These are phyloP conservation scores for Dendryphion nanum DNA, from an alignment of 2,329 filamentous ascomycete genomes.

Conservation along the genomic window DNA sequence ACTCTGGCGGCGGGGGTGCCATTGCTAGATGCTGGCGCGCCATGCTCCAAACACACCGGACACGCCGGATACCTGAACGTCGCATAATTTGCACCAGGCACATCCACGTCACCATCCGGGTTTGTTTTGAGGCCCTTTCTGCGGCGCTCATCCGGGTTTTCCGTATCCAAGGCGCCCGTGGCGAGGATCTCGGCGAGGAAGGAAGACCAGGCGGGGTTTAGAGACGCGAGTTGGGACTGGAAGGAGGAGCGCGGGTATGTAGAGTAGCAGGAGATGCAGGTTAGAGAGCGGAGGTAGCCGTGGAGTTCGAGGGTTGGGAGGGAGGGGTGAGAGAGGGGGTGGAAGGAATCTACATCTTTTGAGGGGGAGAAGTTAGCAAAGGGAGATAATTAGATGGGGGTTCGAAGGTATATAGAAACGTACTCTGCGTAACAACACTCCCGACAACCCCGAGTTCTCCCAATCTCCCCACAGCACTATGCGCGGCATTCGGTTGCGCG, in stretches of 20 bases:
- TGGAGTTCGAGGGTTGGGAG: conserved; percentile 82
- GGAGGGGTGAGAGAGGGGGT: conserved; percentile 71
- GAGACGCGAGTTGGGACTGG: conserved; percentile 68
- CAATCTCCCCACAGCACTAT: conserved; percentile 73
- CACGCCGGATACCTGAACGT: conserved; percentile 92
- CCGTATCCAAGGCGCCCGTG: conserved; percentile 73
- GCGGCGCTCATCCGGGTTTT: conserved; percentile 68
- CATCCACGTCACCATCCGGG: conserved; percentile 90
- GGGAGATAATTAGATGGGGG: not conserved
- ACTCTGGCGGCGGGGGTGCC: conserved; percentile 57
- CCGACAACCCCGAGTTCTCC: conserved; percentile 70
- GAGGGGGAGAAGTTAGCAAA: not conserved
- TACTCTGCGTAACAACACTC: conserved; percentile 81
- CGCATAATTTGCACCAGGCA: conserved; percentile 82
- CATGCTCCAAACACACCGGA: conserved; percentile 67
- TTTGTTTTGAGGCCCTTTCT: conserved; percentile 76
- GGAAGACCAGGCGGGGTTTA: conserved; percentile 84
- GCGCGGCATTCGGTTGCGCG: conserved; percentile 76
- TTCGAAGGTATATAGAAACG: conserved; percentile 10
- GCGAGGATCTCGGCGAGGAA: conserved; percentile 72
- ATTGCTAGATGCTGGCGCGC: not conserved
- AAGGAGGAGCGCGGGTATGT: conserved; percentile 72
- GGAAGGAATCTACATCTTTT: conserved; percentile 86
- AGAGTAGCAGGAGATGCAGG: conserved; percentile 75
- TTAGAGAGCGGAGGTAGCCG: conserved; percentile 78